These are phyloP conservation scores for Fusarium sp. DNA, from an alignment of 2,329 filamentous ascomycete genomes.

Conservation along the genomic window DNA sequence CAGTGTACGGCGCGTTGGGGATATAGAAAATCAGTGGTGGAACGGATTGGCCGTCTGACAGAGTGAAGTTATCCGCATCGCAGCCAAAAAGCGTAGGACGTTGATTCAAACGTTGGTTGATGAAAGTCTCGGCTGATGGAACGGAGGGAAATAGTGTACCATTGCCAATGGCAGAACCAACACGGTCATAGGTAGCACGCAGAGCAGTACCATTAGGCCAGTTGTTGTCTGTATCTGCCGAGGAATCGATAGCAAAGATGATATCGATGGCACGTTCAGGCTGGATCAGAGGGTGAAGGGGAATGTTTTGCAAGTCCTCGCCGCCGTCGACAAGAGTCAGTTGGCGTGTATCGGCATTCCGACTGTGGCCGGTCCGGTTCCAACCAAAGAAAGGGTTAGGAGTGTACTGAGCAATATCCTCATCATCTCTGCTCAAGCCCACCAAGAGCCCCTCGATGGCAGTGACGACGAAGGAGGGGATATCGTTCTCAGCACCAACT, in stretches of 20 bases:
- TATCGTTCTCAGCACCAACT: constrained; percentile 60
- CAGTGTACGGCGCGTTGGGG: constrained; percentile 78
- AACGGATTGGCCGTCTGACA: constrained; percentile 52
- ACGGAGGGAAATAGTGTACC: constrained; percentile 67
- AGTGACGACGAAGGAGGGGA: constrained; percentile 53
- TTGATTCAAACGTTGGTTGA: constrained; percentile 67
- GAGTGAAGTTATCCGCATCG: constrained; percentile 56
- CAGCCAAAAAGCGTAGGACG: constrained; percentile 73
- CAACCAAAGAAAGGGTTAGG: constrained; percentile 68
- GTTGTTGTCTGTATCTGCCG: constrained; percentile 64
- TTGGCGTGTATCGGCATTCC: constrained; percentile 54
- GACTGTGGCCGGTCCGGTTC: constrained; percentile 55
- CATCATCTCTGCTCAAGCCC: constrained; percentile 63
- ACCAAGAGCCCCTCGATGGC: constrained; percentile 61
- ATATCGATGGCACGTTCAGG: constrained; percentile 64
- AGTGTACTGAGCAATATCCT: constrained; percentile 78
- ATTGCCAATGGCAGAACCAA: constrained; percentile 57
- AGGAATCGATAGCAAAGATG: constrained; percentile 71
- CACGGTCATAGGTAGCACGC: constrained; percentile 65
- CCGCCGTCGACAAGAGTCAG: constrained; percentile 84
- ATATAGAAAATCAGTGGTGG: constrained; percentile 85
- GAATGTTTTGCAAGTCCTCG: constrained; percentile 81
- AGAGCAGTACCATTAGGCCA: constrained; percentile 71
- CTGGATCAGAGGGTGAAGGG: constrained; percentile 70
- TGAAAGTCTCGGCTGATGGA: constrained; percentile 63